These are phyloP conservation scores for Cryphonectria carpinicola DNA, from an alignment of 2,329 filamentous ascomycete genomes.

Conservation along the genomic window DNA sequence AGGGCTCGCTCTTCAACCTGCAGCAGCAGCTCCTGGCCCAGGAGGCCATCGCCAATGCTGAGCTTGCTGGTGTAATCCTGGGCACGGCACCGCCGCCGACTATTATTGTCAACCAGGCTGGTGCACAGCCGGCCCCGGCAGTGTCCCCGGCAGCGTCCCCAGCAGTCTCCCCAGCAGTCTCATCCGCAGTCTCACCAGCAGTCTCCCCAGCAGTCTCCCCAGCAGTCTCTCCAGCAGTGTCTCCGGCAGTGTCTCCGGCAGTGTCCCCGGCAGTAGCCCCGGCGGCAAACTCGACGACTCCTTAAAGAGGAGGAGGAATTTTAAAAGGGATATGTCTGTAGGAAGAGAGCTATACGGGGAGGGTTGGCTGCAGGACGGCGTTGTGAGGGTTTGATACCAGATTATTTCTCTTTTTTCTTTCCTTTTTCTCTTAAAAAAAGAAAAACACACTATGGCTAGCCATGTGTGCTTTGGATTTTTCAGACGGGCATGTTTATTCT, in stretches of 20 bases:
- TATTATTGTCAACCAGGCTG: slow-evolving; percentile 13
- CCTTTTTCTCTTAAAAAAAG: not conserved
- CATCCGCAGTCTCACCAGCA: not conserved
- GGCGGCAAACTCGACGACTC: not conserved
- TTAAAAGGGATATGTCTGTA: not conserved
- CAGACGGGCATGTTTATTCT: not conserved
- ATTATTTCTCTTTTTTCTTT: not conserved
- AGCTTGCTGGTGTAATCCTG: slow-evolving; percentile 34
- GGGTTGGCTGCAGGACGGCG: slow-evolving; percentile 1
- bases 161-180: too few species aligned
- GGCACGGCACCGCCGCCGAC: slow-evolving; percentile 29
- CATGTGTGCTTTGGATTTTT: not conserved
- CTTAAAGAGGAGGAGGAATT: too few species aligned
- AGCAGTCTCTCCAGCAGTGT: not conserved
- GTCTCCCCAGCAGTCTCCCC: too few species aligned
- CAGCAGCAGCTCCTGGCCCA: slow-evolving; percentile 33
- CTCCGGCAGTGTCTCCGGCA: not conserved
- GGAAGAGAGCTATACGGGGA: too few species aligned
- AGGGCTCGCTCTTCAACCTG: slow-evolving; percentile 38
- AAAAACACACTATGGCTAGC: not conserved
- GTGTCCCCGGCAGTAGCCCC: not conserved
- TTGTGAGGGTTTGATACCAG: not conserved
- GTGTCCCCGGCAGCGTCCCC: not conserved
- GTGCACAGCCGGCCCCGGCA: not conserved
- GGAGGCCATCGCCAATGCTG: slow-evolving; percentile 36